phyloP scores from a whole-genome alignment of 805 yeast genomes.

The Spathaspora passalidarum region DNA sequence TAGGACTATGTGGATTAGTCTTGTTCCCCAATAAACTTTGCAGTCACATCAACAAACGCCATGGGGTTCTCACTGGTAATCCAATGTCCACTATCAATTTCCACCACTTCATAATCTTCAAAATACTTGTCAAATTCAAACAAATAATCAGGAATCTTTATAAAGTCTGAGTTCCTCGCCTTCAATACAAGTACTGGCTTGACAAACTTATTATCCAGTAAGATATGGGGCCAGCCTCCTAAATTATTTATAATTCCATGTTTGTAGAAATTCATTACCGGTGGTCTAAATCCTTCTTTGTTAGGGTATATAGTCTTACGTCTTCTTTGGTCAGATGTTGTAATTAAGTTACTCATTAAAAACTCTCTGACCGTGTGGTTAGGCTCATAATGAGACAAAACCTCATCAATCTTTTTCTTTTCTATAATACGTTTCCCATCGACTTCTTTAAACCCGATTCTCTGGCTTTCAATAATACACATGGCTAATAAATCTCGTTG shows the following conservation, averaged over 20 bases:
- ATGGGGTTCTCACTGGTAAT: conserved; percentile 38
- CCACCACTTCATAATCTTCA: conserved; percentile 14
- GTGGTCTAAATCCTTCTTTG: conserved; percentile 13
- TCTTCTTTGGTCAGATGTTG: not conserved
- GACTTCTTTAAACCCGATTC: conserved; percentile 3
- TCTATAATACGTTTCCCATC: not conserved
- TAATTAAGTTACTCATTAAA: conserved; percentile 30
- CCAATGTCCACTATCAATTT: conserved; percentile 36
- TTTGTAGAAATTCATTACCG: conserved; percentile 21
- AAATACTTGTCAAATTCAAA: conserved; percentile 24
- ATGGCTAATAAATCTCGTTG: conserved; percentile 35
- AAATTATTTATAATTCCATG: conserved; percentile 14
- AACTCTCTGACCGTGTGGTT: conserved; percentile 30
- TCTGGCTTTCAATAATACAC: conserved; percentile 32
- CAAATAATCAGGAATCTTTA: conserved; percentile 28
- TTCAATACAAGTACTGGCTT: conserved; percentile 43
- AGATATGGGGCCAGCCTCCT: conserved; percentile 25
- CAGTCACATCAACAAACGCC: conserved; percentile 17
- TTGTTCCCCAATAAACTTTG: conserved; percentile 6
- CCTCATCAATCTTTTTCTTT: conserved; percentile 15
- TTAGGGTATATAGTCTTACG: not conserved
- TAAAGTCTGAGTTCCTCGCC: conserved; percentile 40
- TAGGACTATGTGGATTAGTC: too few relatives aligned
- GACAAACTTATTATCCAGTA: conserved; percentile 12
- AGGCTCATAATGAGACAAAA: conserved; percentile 22